A percentile compares a stretch with the other conserved stretches of the same genome.
These are phyloP conservation scores for Fennellomyces sp. DNA, from an alignment of 371 early-diverging fungal species.

Conservation along the genomic window DNA sequence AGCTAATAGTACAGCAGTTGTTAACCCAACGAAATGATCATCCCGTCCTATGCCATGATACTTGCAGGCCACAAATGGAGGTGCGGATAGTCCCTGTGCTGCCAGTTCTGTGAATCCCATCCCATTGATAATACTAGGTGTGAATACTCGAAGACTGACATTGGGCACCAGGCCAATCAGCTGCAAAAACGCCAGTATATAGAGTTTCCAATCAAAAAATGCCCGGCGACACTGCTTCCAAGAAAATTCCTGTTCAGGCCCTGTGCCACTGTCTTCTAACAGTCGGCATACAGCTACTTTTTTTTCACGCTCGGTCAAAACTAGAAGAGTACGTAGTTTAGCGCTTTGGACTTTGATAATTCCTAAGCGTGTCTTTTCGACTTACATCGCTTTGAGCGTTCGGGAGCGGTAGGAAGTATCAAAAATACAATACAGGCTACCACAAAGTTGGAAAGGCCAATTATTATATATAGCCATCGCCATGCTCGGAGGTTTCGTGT, in stretches of 20 bases:
- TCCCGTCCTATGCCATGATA: too few relatives aligned
- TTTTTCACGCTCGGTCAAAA: slow-evolving; percentile 59
- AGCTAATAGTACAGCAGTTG: neutral
- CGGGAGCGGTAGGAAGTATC: slow-evolving; percentile 73
- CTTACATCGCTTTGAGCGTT: too few relatives aligned
- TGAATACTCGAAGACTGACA: slow-evolving; percentile 1
- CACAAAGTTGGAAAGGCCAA: slow-evolving; percentile 69
- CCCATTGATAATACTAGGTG: slow-evolving; percentile 25
- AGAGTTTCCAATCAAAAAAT: slow-evolving; percentile 62
- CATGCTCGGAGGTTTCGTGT: slow-evolving; percentile 48
- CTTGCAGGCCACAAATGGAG: slow-evolving; percentile 14
- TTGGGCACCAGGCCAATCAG: slow-evolving; percentile 52
- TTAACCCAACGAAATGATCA: neutral
- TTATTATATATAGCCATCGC: slow-evolving; percentile 75
- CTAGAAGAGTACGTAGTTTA: too few relatives aligned
- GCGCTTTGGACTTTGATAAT: too few relatives aligned
- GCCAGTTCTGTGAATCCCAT: slow-evolving; percentile 20
- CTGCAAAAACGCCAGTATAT: too few relatives aligned
- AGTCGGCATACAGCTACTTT: slow-evolving; percentile 60
- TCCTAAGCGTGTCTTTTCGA: too few relatives aligned
- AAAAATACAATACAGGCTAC: slow-evolving; percentile 60
- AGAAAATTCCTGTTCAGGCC: slow-evolving; percentile 58
- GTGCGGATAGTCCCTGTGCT: slow-evolving; percentile 46
- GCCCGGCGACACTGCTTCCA: slow-evolving; percentile 58
- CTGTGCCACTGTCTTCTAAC: slow-evolving; percentile 61